Base-by-base conservation (phyloP, 2,329 filamentous ascomycete species). In the Scytalidium lignicola region DNA sequence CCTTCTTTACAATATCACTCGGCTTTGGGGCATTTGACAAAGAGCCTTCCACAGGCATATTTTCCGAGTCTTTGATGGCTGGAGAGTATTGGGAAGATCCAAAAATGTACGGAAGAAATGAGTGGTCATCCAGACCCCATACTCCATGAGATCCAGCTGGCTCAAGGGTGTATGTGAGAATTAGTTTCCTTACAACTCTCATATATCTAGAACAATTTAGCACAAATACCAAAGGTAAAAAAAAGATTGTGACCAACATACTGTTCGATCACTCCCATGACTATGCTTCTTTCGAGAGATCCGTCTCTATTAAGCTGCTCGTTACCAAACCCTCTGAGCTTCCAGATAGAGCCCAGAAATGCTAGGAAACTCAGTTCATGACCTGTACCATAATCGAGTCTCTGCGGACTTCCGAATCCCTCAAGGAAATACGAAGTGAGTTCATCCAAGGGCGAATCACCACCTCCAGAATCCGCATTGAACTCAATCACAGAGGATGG, bases 81-180 rank as follows among this genome's bases (percentile, higher is more conserved):
- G 90, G 85, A 9, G 86, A 86, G 39, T 95, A 75, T 65, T 99
- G 93, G 0, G 93, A 91, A 2, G 91, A 96, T 26, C 93, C 93
- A 55, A 97, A 91, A 49, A 99, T 89, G 67, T 97, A 99, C 0
- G 93, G 88, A 21, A 93, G 68, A 66, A 99, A 97, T 8, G 83
- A 91, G 69, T 99, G 92, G 66, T 99, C 93, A 65, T 99, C 93
- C n/a, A 99, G 76, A 18, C 93, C 93, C 93, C 93, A 99, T 18
- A 99, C 93, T 2, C 93, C 93, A 64, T 97, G 93, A 1, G 92
- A 95, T 2, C 93, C 93, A 5, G 93, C 93, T 3, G 93, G 93
- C 64, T 99, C 93, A 18, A 99, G 80, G 1, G 85, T 96, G 66
- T 97, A 99, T 2, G 85, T 92, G 45, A 89, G 74, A 59, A 99